Evolutionary conservation across 2,329 filamentous ascomycete species (phyloP).

Genomic region (Phyllosticta capitalensis): DNA sequence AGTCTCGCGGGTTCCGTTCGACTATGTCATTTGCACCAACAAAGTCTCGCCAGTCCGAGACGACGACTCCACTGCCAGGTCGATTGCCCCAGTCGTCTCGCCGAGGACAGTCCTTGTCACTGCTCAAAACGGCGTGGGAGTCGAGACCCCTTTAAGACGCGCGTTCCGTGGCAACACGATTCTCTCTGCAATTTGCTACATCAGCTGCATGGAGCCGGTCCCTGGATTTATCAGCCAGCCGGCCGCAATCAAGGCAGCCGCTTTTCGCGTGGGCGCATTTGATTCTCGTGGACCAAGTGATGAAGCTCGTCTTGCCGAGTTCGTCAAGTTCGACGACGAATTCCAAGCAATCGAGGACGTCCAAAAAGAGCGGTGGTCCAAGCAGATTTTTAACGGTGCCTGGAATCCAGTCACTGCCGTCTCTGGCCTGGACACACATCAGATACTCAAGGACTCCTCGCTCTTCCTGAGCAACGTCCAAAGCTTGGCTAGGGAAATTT

Average conservation of each 20-base stretch:
- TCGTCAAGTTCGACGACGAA: slow-evolving; percentile 14
- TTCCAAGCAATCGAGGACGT: slow-evolving; percentile 14
- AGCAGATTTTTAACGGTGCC: slow-evolving; percentile 17
- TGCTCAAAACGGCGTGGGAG: slow-evolving; percentile 18
- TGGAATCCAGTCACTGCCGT: slow-evolving; percentile 16
- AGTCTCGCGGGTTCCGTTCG: slow-evolving; percentile 13
- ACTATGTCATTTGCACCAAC: slow-evolving; percentile 17
- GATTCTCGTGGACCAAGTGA: not conserved
- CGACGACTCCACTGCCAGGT: not conserved
- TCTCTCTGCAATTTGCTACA: slow-evolving; percentile 16
- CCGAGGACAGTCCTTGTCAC: slow-evolving; percentile 14
- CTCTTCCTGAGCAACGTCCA: slow-evolving; percentile 12
- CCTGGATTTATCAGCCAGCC: slow-evolving; percentile 16
- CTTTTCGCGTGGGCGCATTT: slow-evolving; percentile 13
- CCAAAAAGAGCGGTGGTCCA: slow-evolving; percentile 16
- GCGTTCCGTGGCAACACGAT: slow-evolving; percentile 16
- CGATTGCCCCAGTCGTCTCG: slow-evolving; percentile 11
- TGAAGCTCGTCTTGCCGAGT: slow-evolving; percentile 6
- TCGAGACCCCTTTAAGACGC: slow-evolving; percentile 14
- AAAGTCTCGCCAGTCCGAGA: slow-evolving; percentile 15
- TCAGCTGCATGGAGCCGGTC: slow-evolving; percentile 15
- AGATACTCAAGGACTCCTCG: slow-evolving; percentile 12
- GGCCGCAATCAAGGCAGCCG: slow-evolving; percentile 13
- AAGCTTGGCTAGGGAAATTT: slow-evolving; percentile 15
- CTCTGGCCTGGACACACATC: slow-evolving; percentile 15